Conservation (phyloP, 768 basidiomycete species). For the Mycena latifolia region DNA sequence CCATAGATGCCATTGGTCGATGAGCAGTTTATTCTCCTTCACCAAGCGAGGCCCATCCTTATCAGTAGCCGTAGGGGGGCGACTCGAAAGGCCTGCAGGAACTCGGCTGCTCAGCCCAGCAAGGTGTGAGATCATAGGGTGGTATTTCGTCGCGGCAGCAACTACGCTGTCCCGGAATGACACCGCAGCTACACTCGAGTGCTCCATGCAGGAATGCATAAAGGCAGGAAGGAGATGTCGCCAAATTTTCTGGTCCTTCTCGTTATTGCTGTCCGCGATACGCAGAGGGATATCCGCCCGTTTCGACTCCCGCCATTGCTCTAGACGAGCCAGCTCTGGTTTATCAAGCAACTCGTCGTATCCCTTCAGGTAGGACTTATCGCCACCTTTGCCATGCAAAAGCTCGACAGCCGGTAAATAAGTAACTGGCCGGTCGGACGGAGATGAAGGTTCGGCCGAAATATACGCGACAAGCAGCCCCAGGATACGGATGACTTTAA, state of each 20-base stretch:
- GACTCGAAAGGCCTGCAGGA: conserved; percentile 59
- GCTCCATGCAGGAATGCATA: conserved; percentile 67
- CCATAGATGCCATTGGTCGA: conserved; percentile 90
- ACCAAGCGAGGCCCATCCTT: conserved; percentile 66
- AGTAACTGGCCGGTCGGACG: conserved; percentile 42
- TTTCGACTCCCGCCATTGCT: conserved; percentile 73
- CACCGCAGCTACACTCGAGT: conserved; percentile 56
- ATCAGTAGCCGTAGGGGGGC: conserved; percentile 54
- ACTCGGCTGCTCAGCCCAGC: conserved; percentile 76
- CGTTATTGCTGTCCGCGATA: conserved; percentile 78
- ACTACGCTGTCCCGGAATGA: conserved; percentile 75
- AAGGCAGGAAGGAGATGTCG: conserved; percentile 77
- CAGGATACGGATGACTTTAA: conserved; percentile 73
- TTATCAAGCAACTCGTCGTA: conserved; percentile 77
- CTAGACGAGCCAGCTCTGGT: conserved; percentile 69
- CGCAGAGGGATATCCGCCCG: conserved; percentile 70
- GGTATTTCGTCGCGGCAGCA: conserved; percentile 77
- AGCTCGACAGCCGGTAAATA: conserved; percentile 61
- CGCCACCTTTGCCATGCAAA: conserved; percentile 63
- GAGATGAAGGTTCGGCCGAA: conserved; percentile 45
- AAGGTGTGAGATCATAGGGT: conserved; percentile 77
- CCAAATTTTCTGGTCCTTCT: conserved; percentile 81
- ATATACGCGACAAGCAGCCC: conserved; percentile 62
- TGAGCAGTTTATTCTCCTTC: conserved; percentile 66
- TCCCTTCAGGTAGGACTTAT: conserved; percentile 65